Evolutionary conservation across 2,329 filamentous ascomycete genomes (phyloP), one percentile per base, ranked within the genome.

Genomic region (Aspergillus sp.): DNA sequence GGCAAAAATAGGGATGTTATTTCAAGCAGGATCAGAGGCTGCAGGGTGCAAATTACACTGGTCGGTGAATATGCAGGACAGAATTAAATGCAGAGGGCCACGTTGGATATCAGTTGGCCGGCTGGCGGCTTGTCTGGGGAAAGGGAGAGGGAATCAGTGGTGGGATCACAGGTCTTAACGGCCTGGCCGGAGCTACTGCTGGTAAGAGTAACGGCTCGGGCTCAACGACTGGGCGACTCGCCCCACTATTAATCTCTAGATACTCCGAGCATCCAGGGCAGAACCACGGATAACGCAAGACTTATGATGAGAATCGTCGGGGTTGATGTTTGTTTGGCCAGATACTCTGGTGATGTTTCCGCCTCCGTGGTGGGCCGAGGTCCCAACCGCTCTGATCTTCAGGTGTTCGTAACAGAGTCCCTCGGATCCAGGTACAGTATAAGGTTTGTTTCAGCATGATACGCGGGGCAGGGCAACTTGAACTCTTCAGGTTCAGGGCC

Each of bases 21-120:
- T 39, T 51, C 48, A 12, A 44, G 39, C 12, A 27, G 27, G 35
- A 35, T 17, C 46, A 21, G 25, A 48, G n/a, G 19, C 23, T 57
- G 41, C 50, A 52, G 35, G 43, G 37, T 37, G 33, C 55, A 52
- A 52, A 52, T 52, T 55, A 55, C 60, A 14, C 35, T 37, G 60
- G 59, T 44, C 55, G 47, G 56, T 58, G 47, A 56, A 60, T 58
- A 63, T 61, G 48, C 54, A 59, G 49, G 50, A 56, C 45, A 58
- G 49, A 51, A 37, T 17, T 27, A 11, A 17, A 37, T 51, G 55
- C 53, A 61, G 57, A 57, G 57, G 57, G 63, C 62, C 60, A 66
- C 63, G 63, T 66, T 66, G 64, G 61, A 59, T 59, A 64, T 65
- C 59, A 59, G 52, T 50, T 44, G 27, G 48, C 55, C 58, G 60